Conservation (phyloP, 2,329 filamentous ascomycete species). For the Zymoseptoria crescenta region DNA sequence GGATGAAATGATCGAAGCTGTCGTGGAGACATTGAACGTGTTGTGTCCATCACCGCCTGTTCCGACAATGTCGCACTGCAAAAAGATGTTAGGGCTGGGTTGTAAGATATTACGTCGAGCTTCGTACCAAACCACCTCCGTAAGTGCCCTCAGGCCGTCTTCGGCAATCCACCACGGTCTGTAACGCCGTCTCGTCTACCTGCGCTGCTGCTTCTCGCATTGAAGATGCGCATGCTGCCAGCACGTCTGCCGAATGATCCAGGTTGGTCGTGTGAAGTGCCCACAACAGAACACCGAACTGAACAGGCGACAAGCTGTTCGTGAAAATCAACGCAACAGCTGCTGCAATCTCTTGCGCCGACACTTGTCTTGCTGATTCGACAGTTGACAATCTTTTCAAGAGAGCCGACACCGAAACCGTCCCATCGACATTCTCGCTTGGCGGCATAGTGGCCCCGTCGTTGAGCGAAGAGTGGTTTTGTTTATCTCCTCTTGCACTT, state of each 20-base stretch:
- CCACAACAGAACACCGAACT: constrained; percentile 79
- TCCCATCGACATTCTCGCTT: constrained; percentile 1
- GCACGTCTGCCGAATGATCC: constrained; percentile 75
- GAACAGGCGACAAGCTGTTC: constrained; percentile 77
- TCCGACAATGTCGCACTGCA: constrained; percentile 89
- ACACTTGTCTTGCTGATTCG: constrained; percentile 41
- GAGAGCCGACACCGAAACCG: constrained; percentile 57
- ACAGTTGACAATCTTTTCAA: constrained; percentile 59
- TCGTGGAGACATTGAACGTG: constrained; percentile 97
- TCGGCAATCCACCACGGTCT: constrained; percentile 51
- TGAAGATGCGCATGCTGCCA: constrained; percentile 71
- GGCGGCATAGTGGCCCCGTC: constrained; percentile 7
- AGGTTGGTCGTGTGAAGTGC: constrained; percentile 84
- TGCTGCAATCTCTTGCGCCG: constrained; percentile 75
- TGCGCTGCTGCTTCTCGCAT: constrained; percentile 75
- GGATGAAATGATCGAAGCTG: constrained; percentile 84
- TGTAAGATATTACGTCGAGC: constrained; percentile 2
- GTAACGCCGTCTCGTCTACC: constrained; percentile 59
- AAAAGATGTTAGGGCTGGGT: constrained; percentile 4
- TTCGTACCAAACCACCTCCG: constrained; percentile 68
- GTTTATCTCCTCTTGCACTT: background rate
- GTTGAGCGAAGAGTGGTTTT: background rate
- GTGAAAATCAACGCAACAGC: constrained; percentile 89
- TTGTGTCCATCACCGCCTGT: constrained; percentile 95
- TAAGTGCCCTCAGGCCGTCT: constrained; percentile 65